Percentiles rank a stretch among this genome's conserved stretches.
Conservation (phyloP, 2,329 filamentous ascomycete genomes). For the Aspergillus sojae region DNA sequence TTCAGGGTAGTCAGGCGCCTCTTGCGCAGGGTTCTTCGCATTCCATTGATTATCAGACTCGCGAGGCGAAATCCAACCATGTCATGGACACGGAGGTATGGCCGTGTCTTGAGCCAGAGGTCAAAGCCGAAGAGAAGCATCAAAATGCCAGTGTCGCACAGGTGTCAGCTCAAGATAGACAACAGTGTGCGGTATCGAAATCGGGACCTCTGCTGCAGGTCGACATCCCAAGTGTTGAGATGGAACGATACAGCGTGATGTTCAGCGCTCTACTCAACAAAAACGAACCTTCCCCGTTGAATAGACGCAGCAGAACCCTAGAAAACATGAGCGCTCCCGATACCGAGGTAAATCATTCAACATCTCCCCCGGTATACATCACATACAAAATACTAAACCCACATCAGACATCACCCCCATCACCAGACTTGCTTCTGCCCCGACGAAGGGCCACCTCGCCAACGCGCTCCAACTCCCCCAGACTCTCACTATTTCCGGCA, state of each 20-base stretch:
- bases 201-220: constrained; percentile 63
- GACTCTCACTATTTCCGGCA: constrained; percentile 43
- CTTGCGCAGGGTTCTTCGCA: constrained; percentile 22
- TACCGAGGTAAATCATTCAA: constrained; percentile 38
- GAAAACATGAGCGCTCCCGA: constrained; percentile 58
- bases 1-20: constrained; percentile 19
- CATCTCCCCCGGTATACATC: not conserved
- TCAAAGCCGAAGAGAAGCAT: constrained; percentile 25
- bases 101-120: constrained; percentile 29
- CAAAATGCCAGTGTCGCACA: not conserved
- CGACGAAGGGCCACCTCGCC: constrained; percentile 42
- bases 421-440: constrained; percentile 23
- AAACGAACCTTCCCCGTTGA: constrained; percentile 41
- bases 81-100: constrained; percentile 20
- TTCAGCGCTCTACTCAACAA: constrained; percentile 71
- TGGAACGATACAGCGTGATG: constrained; percentile 95
- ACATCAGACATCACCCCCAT: constrained; percentile 7
- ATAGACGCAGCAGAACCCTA: constrained; percentile 41
- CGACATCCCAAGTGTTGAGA: constrained; percentile 74
- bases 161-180: constrained; percentile 8
- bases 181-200: constrained; percentile 8
- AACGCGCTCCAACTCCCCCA: constrained; percentile 36
- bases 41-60: constrained; percentile 22
- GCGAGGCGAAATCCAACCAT: constrained; percentile 11
- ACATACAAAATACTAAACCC: constrained; percentile 3